Evolutionary conservation across 805 yeast species (phyloP).

Genomic region (Starmerella sp.): DNA sequence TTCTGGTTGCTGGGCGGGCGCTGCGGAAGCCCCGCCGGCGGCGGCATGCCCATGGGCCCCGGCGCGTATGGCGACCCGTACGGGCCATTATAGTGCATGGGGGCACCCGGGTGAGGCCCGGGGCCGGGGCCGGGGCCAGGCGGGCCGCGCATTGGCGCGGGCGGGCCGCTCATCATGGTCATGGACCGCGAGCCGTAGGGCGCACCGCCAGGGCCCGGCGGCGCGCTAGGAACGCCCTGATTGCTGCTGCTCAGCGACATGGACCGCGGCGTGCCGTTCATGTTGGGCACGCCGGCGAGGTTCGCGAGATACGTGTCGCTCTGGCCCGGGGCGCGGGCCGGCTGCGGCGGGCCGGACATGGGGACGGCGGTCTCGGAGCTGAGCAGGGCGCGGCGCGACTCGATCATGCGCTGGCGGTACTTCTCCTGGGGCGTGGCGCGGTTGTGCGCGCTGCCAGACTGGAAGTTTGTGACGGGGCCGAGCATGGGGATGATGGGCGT

Average conservation of each 20-base stretch:
- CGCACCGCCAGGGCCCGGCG: background rate
- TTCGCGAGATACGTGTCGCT: background rate
- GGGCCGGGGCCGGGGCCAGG: background rate
- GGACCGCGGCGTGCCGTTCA: slow-evolving; percentile 13
- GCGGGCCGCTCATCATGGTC: slow-evolving; percentile 3
- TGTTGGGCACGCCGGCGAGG: background rate
- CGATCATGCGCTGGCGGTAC: slow-evolving; percentile 25
- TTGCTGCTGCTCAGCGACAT: slow-evolving; percentile 14
- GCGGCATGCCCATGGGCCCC: background rate
- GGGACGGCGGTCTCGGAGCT: slow-evolving; percentile 21
- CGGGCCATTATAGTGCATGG: slow-evolving; percentile 1
- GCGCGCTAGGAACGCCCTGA: background rate
- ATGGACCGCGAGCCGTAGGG: background rate
- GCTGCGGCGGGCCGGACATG: slow-evolving; percentile 13
- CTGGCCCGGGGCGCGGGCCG: background rate
- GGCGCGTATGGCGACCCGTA: background rate
- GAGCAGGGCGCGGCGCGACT: slow-evolving; percentile 21
- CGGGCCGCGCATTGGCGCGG: background rate
- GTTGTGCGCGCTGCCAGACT: slow-evolving; percentile 7
- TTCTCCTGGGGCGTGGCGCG: slow-evolving; percentile 15
- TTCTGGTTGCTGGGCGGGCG: background rate
- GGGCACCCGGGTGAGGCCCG: background rate
- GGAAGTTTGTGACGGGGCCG: slow-evolving; percentile 12
- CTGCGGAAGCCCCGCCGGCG: background rate
- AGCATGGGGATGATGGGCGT: slow-evolving; percentile 31